Base-by-base conservation (phyloP, 1,139 yeast species). In the Hyphopichia fennica region DNA sequence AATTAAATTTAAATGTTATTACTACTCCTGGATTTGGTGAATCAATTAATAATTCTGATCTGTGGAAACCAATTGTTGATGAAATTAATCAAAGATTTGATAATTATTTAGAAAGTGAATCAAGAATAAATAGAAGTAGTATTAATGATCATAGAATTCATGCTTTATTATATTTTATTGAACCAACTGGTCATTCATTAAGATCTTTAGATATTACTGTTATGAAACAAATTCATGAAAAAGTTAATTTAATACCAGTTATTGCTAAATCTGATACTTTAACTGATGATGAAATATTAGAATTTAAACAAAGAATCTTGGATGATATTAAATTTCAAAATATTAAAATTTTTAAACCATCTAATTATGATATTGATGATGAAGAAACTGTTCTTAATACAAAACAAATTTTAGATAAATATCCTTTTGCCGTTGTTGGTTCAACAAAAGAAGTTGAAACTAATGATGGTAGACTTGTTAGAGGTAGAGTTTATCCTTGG, bases 401-500 rank as follows among this genome's bases (percentile, higher is more conserved):
- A 43, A 76, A 75, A 50, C 84, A 82, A 47, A 78, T 95, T 49
- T 75, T 84, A 68, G 70, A 78, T 43, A 81, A 77, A 58, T 77
- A 88, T 46, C 99, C 99, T 35, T 93, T 90, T 70, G 99, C 99
- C 16, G 85, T 93, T 50, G 88, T 95, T 41, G 99, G 98, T 25
- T 89, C 97, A 18, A 87, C 93, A 25, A 73, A 75, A 47, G 84
- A 81, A 51, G 89, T 91, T 31, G 77, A 77, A 55, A 82, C 87
- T 39, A 57, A 77, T 27, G 90, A 86, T 56, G 98, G 98, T 39
- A 77, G 86, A 61, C 60, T 71, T 34, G 96, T 90, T 37, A 84
- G 98, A 62, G 98, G 97, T 51, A 87, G 99, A 69, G 72, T 79
- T 52, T 95, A 95, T 65, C 99, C 99, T 48, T 95, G 99, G 99